phyloP scores from a whole-genome alignment of 2,329 filamentous ascomycete genomes.

The Fonsecaea erecta region DNA sequence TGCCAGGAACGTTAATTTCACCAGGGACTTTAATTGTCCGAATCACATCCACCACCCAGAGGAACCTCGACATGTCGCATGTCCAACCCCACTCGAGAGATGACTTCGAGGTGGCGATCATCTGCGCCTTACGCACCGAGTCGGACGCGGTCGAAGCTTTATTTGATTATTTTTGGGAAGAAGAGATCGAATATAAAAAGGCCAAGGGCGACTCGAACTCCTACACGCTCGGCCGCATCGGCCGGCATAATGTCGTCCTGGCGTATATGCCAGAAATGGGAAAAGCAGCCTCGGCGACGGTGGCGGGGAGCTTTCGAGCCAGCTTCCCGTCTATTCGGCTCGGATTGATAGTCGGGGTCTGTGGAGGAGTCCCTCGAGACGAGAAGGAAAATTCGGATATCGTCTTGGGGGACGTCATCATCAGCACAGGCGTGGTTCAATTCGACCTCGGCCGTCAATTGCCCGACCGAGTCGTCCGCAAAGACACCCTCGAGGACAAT shows the following conservation, averaged over 20 bases:
- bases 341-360: conserved; percentile 48
- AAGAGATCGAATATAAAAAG: neutral
- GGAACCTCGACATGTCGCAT: no score
- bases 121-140: conserved; percentile 8
- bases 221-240: conserved; percentile 3
- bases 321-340: conserved; percentile 46
- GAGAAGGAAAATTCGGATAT: no score
- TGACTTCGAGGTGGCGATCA: conserved; percentile 13
- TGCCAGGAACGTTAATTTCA: no score
- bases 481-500: no score
- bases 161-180: conserved; percentile 13
- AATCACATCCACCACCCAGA: no score
- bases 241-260: conserved; percentile 8
- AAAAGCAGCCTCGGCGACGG: conserved; percentile 36
- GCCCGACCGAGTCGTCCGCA: neutral
- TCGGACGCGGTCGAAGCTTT: neutral
- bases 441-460: conserved; percentile 4
- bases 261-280: conserved; percentile 40
- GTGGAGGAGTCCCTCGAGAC: conserved; percentile 45
- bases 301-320: conserved; percentile 38
- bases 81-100: no score
- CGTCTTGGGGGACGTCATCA: conserved; percentile 43
- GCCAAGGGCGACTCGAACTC: conserved; percentile 1
- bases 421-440: conserved; percentile 35
- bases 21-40: no score